Evolutionary conservation across 768 basidiomycete genomes (phyloP), one percentile per base, ranked within the genome.

Genomic region (Tubosaeta sp.): DNA sequence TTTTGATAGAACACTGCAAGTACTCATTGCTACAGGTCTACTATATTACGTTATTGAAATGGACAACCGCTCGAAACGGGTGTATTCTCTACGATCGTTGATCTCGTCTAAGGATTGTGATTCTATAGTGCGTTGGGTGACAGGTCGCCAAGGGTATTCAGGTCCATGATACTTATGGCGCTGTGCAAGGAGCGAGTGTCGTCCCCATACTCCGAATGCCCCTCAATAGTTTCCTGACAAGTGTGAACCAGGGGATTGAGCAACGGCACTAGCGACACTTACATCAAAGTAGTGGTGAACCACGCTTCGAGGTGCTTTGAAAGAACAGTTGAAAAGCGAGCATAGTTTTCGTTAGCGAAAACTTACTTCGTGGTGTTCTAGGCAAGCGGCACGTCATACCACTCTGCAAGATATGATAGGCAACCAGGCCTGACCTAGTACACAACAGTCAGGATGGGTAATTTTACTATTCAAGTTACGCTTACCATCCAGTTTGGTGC

Each of bases 401-500:
- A 55, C 87, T 92, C 69, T 95, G 94, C 61, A 95, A 72, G 59
- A 97, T 94, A 61, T 91, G 88, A 66, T 86, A 93, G 14, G 91
- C 90, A 46, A 95, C 91, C 17, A 95, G 74, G 41, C 92, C 92
- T 22, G 91, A 91, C 88, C 86, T 88, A 44, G 49, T 1, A 29
- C 45, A 43, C 11, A 25, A 39, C 9, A 31, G 6, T 46, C 41
- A 46, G 42, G 6, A 14, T 19, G 17, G 9, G 26, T 8, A 9
- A 32, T 22, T 8, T 33, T 13, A 14, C 22, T 17, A 14, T 25
- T 13, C 29, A 13, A 14, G 6, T 35, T 2, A 43, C 32, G 57
- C 77, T 71, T 64, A 86, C 95, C 95, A 99, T 59, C 97, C 97
- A 55, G 95, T 97, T 70, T 99, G 97, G 72, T 99, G 97, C 6